A percentile compares a stretch with the other conserved stretches of the same genome.
Conservation (phyloP, 2,329 filamentous ascomycete genomes). For the Xylaria sp. region DNA sequence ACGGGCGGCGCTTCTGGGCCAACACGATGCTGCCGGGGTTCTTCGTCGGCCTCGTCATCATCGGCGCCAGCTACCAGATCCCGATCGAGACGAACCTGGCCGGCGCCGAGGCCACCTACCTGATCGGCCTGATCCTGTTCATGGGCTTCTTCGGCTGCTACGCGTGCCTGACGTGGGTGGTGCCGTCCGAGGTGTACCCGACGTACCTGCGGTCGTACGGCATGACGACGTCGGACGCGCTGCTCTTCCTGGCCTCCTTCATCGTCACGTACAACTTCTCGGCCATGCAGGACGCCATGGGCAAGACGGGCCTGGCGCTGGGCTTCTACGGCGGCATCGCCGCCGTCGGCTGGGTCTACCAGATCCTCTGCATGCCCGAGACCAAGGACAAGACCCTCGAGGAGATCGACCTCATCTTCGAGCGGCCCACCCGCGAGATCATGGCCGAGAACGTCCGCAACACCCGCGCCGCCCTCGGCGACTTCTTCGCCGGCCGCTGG, state of each 20-base stretch:
- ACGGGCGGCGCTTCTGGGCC: constrained; percentile 75
- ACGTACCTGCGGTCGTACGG: constrained; percentile 74
- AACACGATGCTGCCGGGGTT: constrained; percentile 72
- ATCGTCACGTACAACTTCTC: constrained; percentile 77
- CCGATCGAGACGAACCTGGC: constrained; percentile 47
- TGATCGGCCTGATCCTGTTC: constrained; percentile 69
- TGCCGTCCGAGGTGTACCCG: constrained; percentile 71
- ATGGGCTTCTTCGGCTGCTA: constrained; percentile 71
- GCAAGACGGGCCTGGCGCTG: constrained; percentile 63
- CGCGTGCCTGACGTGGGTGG: constrained; percentile 66
- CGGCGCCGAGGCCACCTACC: constrained; percentile 62
- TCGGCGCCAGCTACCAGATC: constrained; percentile 66
- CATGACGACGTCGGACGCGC: constrained; percentile 70
- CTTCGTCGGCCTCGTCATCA: constrained; percentile 68
- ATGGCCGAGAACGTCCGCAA: constrained; percentile 60
- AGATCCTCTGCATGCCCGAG: constrained; percentile 76
- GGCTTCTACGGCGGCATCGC: constrained; percentile 78
- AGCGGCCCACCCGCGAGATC: constrained; percentile 63
- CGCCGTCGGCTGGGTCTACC: constrained; percentile 70
- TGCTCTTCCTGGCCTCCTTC: constrained; percentile 72
- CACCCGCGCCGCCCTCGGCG: constrained; percentile 13
- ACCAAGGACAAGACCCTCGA: constrained; percentile 71
- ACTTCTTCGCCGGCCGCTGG: constrained; percentile 23
- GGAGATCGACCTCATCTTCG: constrained; percentile 71
- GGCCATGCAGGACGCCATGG: constrained; percentile 70